phyloP scores from a whole-genome alignment of 2,329 filamentous ascomycete species.

The Rhynchosporium agropyri region DNA sequence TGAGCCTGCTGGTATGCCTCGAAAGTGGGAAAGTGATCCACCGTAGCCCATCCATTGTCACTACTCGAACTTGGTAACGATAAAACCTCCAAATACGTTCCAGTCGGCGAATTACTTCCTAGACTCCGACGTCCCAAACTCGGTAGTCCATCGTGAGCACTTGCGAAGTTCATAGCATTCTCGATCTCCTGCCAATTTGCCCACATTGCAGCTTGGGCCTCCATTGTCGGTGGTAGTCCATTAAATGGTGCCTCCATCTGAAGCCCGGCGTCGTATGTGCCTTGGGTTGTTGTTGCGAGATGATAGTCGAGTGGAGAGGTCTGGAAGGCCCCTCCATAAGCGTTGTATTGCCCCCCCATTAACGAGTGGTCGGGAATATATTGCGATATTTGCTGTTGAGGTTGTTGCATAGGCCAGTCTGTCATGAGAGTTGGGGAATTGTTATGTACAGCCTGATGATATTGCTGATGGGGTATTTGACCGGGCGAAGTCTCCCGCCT shows the following conservation, averaged over 20 bases:
- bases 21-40: constrained; percentile 74
- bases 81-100: constrained; percentile 81
- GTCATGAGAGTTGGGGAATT: constrained; percentile 54
- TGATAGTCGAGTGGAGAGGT: constrained; percentile 42
- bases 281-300: constrained; percentile 53
- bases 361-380: constrained; percentile 42
- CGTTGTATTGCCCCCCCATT: constrained; percentile 41
- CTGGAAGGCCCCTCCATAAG: constrained; percentile 40
- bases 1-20: constrained; percentile 66
- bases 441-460: constrained; percentile 49
- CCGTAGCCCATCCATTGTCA: constrained; percentile 84
- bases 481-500: constrained; percentile 40
- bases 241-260: constrained; percentile 65
- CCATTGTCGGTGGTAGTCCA: constrained; percentile 59
- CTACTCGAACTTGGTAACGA: constrained; percentile 79
- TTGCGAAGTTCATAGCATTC: constrained; percentile 60
- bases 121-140: constrained; percentile 52
- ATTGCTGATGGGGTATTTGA: constrained; percentile 49
- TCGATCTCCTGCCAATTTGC: constrained; percentile 82
- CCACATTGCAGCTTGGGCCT: constrained; percentile 63
- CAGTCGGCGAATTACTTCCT: constrained; percentile 70
- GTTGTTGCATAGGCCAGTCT: constrained; percentile 59
- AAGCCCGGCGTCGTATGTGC: constrained; percentile 61
- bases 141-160: constrained; percentile 50
- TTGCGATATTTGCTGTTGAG: constrained; percentile 41